These are phyloP conservation scores for Colletotrichum lindemuthianum DNA, from an alignment of 2,329 filamentous ascomycete genomes.

Conservation along the genomic window DNA sequence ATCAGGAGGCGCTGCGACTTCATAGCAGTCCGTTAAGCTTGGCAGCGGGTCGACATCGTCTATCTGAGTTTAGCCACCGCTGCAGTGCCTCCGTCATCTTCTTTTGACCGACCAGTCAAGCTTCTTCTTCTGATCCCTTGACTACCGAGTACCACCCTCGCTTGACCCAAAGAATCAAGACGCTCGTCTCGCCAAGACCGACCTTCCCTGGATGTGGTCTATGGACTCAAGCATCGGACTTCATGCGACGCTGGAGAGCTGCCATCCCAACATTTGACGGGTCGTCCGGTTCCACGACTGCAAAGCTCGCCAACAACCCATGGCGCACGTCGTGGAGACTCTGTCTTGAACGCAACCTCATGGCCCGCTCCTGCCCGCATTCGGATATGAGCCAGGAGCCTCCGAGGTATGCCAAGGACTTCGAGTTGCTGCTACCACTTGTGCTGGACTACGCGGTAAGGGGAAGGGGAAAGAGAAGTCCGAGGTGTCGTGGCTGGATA, in stretches of 20 bases:
- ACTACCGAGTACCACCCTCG: conserved; percentile 16
- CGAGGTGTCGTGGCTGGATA: conserved; percentile 3
- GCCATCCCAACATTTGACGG: conserved; percentile 11
- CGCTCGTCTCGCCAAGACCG: conserved; percentile 20
- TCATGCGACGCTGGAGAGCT: conserved; percentile 16
- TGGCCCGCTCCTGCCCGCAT: conserved; percentile 20
- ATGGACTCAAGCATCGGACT: not conserved
- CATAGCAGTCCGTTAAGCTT: conserved; percentile 10
- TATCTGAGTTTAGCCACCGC: conserved; percentile 23
- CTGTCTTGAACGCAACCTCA: not conserved
- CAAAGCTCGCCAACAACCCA: conserved; percentile 17
- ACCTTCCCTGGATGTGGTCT: conserved; percentile 10
- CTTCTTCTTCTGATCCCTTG: conserved; percentile 13
- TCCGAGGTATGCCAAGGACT: conserved; percentile 6
- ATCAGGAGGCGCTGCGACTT: conserved; percentile 11
- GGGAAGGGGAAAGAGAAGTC: not conserved
- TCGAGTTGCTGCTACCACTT: not conserved
- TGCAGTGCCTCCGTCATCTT: conserved; percentile 19
- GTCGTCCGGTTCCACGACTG: not conserved
- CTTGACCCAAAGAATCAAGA: conserved; percentile 18
- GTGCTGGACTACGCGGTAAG: not conserved
- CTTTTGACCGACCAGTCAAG: conserved; percentile 7
- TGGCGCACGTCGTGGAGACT: conserved; percentile 33
- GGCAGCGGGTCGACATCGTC: conserved; percentile 29
- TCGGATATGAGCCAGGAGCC: conserved; percentile 15